Percentiles rank a stretch among this genome's conserved stretches.
phyloP scores from a whole-genome alignment of 805 yeast species.

The Zygoascus tannicola region DNA sequence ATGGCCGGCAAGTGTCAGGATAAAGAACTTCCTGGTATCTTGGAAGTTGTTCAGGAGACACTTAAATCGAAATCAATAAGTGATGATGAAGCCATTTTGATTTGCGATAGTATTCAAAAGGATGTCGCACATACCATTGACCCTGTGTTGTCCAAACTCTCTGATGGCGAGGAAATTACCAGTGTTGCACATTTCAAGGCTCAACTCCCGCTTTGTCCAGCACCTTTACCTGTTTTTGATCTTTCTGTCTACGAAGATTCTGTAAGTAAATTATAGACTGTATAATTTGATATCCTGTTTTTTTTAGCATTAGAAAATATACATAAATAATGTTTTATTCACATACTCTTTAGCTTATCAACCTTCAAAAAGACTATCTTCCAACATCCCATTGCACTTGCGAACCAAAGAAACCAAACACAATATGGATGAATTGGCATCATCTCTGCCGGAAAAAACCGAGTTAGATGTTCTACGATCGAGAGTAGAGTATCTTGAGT shows the following conservation, averaged over 20 bases:
- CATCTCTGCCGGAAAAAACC: too few species aligned
- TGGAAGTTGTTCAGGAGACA: conserved; percentile 5
- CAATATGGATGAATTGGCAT: neutral
- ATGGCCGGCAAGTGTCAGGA: conserved; percentile 8
- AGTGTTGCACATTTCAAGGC: conserved; percentile 50
- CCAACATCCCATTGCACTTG: neutral
- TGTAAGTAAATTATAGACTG: too few species aligned
- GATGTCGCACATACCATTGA: conserved; percentile 2
- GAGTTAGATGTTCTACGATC: conserved; percentile 1
- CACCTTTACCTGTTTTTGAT: conserved; percentile 45
- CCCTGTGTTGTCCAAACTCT: conserved; percentile 29
- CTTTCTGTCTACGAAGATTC: conserved; percentile 20
- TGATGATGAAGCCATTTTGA: conserved; percentile 6
- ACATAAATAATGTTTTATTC: neutral
- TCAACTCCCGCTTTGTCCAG: conserved; percentile 42
- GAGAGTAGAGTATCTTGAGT: conserved; percentile 4
- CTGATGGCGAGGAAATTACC: conserved; percentile 39
- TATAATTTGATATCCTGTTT: too few species aligned
- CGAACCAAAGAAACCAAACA: neutral
- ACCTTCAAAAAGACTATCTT: too few species aligned
- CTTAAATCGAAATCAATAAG: conserved; percentile 5
- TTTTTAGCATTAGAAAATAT: neutral
- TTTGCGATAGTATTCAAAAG: neutral
- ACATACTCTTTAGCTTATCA: too few species aligned
- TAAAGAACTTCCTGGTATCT: conserved; percentile 4